Conservation (phyloP, 2,329 filamentous ascomycete genomes). For the Diplodia corticola region DNA sequence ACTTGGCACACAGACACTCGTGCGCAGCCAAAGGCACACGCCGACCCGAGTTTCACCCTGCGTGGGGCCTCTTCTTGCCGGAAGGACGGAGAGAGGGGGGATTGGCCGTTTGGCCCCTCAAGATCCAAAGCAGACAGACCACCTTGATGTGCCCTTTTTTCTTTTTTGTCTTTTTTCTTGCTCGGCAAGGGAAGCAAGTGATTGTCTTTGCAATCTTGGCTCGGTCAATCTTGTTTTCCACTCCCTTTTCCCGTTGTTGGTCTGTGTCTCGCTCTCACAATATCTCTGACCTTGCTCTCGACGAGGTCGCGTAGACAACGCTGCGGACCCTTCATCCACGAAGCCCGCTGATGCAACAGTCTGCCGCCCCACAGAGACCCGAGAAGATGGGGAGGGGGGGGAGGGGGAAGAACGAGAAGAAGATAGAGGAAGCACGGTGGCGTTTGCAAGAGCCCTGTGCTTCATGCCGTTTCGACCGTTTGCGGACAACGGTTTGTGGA, state of each 20-base stretch:
- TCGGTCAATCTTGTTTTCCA: neutral
- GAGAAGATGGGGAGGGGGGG: neutral
- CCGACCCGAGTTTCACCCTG: neutral
- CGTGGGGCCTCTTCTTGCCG: neutral
- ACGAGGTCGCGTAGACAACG: neutral
- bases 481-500: neutral
- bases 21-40: neutral
- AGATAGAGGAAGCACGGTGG: neutral
- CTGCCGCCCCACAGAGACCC: neutral
- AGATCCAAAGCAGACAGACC: neutral
- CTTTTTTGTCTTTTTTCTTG: neutral
- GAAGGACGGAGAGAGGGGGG: neutral
- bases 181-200: neutral
- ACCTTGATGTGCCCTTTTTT: too few species aligned
- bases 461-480: slow-evolving; percentile 13
- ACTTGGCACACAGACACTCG: neutral
- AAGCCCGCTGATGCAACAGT: neutral
- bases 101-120: too few species aligned
- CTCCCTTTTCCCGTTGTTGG: neutral
- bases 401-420: neutral
- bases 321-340: too few species aligned
- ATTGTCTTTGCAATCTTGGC: neutral
- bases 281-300: neutral
- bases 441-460: neutral
- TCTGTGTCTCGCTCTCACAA: neutral